Evolutionary conservation across 768 basidiomycete genomes (phyloP).

Genomic region (Scleroderma citrinum): DNA sequence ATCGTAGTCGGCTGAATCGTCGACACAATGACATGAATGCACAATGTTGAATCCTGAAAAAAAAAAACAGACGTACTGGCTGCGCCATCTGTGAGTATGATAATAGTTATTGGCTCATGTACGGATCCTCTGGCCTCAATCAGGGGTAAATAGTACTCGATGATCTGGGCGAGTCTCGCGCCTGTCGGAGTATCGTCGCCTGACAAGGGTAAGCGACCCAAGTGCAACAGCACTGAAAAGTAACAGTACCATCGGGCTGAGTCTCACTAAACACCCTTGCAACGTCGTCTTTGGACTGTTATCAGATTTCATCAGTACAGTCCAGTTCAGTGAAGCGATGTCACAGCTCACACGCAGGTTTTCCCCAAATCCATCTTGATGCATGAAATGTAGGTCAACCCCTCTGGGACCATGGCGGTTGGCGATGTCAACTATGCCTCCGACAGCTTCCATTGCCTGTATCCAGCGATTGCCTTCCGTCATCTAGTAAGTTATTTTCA

Average conservation of each 20-base stretch:
- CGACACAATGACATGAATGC: neutral
- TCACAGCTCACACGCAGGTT: constrained; percentile 17
- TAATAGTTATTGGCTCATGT: constrained; percentile 31
- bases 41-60: neutral
- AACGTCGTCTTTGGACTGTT: constrained; percentile 20
- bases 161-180: constrained; percentile 30
- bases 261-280: constrained; percentile 20
- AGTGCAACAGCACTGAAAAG: neutral
- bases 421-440: constrained; percentile 34
- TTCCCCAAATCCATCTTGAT: constrained; percentile 25
- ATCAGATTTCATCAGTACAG: neutral
- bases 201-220: neutral
- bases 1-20: constrained; percentile 19
- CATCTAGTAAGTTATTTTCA: constrained; percentile 34
- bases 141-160: constrained; percentile 31
- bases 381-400: constrained; percentile 39
- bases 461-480: constrained; percentile 34
- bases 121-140: constrained; percentile 21
- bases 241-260: constrained; percentile 17
- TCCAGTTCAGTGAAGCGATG: neutral
- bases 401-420: constrained; percentile 34
- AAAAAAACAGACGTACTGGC: constrained; percentile 29
- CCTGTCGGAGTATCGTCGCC: constrained; percentile 35
- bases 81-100: constrained; percentile 37
- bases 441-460: constrained; percentile 36